Evolutionary conservation across 441 rosid genomes (phyloP).

Genomic region (Croton laevigatus): DNA sequence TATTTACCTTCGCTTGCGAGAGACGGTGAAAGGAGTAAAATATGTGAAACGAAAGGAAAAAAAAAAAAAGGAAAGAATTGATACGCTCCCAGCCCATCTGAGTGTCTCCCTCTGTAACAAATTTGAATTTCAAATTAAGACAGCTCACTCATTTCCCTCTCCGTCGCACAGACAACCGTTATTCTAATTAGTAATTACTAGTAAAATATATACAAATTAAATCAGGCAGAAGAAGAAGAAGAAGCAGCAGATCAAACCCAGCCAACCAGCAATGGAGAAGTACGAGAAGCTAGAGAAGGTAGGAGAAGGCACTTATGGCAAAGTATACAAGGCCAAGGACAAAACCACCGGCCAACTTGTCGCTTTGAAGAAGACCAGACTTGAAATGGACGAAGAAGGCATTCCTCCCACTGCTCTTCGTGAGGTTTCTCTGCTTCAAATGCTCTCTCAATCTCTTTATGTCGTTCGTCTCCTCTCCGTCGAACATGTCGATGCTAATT

Average conservation of each 20-base stretch:
- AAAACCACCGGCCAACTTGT: conserved; percentile 71
- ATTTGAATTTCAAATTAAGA: not conserved
- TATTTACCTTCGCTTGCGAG: too few relatives aligned
- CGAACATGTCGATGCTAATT: conserved; percentile 61
- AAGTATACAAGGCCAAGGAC: conserved; percentile 93
- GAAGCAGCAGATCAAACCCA: too few relatives aligned
- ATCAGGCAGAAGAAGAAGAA: too few relatives aligned
- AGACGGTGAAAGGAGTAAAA: too few relatives aligned
- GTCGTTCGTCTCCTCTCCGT: conserved; percentile 89
- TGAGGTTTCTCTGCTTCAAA: conserved; percentile 87
- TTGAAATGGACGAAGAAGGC: conserved; percentile 98
- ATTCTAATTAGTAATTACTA: too few relatives aligned
- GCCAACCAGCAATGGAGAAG: conserved; percentile 58
- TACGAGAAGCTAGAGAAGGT: conserved; percentile 94
- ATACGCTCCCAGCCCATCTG: too few relatives aligned
- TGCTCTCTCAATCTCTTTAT: conserved; percentile 93
- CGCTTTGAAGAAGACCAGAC: conserved; percentile 84
- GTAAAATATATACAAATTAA: not conserved
- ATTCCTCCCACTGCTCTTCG: conserved; percentile 95
- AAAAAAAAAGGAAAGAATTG: not conserved
- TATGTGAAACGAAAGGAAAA: not conserved
- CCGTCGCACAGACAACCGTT: not conserved
- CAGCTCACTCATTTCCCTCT: not conserved
- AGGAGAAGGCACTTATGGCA: conserved; percentile 95
- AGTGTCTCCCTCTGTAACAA: not conserved